These are phyloP conservation scores for Penicillium frequentans DNA, from an alignment of 2,329 filamentous ascomycete species.

Conservation along the genomic window DNA sequence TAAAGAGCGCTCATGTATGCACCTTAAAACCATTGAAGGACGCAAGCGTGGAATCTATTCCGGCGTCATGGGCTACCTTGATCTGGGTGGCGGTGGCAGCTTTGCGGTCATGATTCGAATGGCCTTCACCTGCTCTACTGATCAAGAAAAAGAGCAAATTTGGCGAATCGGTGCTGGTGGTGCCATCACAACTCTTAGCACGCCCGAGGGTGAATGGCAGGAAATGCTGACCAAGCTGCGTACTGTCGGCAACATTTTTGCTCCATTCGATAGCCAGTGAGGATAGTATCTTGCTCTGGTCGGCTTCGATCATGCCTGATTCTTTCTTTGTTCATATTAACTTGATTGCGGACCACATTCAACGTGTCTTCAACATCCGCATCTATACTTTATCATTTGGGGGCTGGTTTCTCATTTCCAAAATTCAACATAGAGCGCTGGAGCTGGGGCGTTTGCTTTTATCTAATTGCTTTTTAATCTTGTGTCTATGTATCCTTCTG, in stretches of 20 bases:
- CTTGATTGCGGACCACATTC: constrained; percentile 12
- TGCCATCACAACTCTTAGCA: constrained; percentile 83
- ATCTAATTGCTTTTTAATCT: neutral
- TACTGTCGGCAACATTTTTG: constrained; percentile 46
- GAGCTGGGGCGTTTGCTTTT: constrained; percentile 11
- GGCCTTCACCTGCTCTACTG: constrained; percentile 56
- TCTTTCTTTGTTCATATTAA: constrained; percentile 2
- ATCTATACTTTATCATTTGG: constrained; percentile 3
- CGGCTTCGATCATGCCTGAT: neutral
- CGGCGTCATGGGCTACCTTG: constrained; percentile 86
- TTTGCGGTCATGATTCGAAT: constrained; percentile 91
- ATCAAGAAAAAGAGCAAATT: constrained; percentile 26
- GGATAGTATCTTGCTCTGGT: neutral
- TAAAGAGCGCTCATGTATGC: constrained; percentile 87
- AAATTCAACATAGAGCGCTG: constrained; percentile 35
- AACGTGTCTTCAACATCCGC: constrained; percentile 30
- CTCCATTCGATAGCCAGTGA: constrained; percentile 18
- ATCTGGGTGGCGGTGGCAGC: constrained; percentile 79
- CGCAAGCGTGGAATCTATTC: constrained; percentile 73
- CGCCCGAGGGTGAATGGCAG: constrained; percentile 75
- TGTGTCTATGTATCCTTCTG: neutral
- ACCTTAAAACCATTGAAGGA: constrained; percentile 69
- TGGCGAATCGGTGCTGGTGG: constrained; percentile 91
- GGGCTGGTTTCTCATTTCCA: constrained; percentile 10
- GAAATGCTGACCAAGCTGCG: constrained; percentile 81